Evolutionary conservation across 768 basidiomycete species (phyloP), one percentile per base, ranked within the genome.

Genomic region (Psilocybe cyanescens): DNA sequence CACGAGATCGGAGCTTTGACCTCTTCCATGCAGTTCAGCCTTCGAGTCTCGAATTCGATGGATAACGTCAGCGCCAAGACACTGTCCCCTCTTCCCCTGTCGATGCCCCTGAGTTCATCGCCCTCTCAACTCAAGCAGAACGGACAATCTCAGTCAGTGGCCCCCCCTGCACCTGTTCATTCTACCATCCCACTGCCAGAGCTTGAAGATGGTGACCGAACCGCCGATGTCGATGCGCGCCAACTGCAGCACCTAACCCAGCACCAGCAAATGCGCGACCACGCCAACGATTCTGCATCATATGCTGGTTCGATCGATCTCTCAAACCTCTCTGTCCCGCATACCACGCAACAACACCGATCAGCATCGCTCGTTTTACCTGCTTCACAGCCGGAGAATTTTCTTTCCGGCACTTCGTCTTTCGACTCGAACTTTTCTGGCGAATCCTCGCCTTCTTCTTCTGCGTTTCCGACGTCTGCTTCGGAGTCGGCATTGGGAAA

Each of bases 111-210:
- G 30, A 60, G 61, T 3, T 28, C 58, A 14, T 61, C 61, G 29
- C 55, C 62, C 33, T 59, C 65, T 28, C 54, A 57, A 8, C 62
- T 41, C 8, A 57, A 62, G n/a, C 65, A 62, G 49, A 58, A 31
- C 29, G 37, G 30, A 39, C 46, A 54, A 17, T 19, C 64, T 17
- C 58, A 55, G 5, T 58, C 63, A 39, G 16, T 55, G 61, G 12
- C 64, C 1, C 76, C 77, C 1, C 65, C 70, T 24, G 73, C 73
- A 31, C 75, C 76, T n/a, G 56, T 70, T 0, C 71, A 72, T 37
- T 68, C 68, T 53, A 74, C 75, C 2, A 72, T 78, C 41, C 75
- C 75, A 11, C 66, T 78, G 9, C 76, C 76, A 7, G 64, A 70
- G 16, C 55, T 75, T 11, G 69, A 72, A 35, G 65, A 63, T 5